phyloP scores from a whole-genome alignment of 805 yeast species.

The Wickerhamomyces chambardii region DNA sequence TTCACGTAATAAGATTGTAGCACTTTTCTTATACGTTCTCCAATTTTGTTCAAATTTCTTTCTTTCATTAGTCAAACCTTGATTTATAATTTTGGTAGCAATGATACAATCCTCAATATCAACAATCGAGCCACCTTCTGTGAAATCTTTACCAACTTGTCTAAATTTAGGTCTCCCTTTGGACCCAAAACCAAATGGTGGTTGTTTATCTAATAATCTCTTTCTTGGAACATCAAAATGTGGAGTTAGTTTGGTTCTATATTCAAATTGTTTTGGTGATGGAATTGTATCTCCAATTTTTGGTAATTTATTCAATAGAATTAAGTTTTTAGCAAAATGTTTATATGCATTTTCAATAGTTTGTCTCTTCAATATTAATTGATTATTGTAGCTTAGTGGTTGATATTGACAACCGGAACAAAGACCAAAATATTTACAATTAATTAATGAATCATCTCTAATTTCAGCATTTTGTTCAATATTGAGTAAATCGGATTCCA shows the following conservation, averaged over 20 bases:
- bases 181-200: constrained; percentile 83
- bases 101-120: constrained; percentile 94
- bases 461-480: constrained; percentile 32
- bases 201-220: constrained; percentile 33
- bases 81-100: constrained; percentile 73
- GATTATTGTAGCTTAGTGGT: constrained; percentile 62
- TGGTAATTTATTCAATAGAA: constrained; percentile 40
- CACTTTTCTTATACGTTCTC: constrained; percentile 59
- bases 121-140: constrained; percentile 57
- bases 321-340: constrained; percentile 57
- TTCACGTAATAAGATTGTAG: constrained; percentile 80
- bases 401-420: constrained; percentile 97
- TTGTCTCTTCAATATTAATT: constrained; percentile 59
- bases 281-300: constrained; percentile 52
- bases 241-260: constrained; percentile 93
- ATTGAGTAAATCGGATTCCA: constrained; percentile 63
- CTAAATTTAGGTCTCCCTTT: constrained; percentile 77
- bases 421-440: constrained; percentile 80
- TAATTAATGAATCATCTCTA: constrained; percentile 49
- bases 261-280: constrained; percentile 69
- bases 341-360: constrained; percentile 79
- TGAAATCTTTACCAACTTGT: constrained; percentile 6
- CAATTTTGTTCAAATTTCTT: constrained; percentile 36
- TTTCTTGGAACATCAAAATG: constrained; percentile 78
- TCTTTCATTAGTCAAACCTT: constrained; percentile 68